These are phyloP conservation scores for Suhomyces coccinellae DNA, from an alignment of 1,139 yeast genomes.

Conservation along the genomic window DNA sequence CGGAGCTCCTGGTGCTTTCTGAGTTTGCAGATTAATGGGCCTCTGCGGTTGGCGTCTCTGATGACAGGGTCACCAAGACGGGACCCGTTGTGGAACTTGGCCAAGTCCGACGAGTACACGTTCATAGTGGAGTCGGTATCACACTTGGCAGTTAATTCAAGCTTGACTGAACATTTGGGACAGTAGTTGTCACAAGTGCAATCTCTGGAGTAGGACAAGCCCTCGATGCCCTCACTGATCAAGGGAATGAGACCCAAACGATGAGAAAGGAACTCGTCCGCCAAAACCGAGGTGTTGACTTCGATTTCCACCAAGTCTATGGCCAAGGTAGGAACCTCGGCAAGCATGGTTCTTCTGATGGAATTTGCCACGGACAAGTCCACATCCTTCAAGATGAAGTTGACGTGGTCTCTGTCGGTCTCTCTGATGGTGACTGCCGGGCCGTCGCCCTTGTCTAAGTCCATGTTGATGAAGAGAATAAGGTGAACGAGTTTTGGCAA, in stretches of 20 bases:
- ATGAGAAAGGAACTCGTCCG: constrained; percentile 95
- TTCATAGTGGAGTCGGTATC: constrained; percentile 86
- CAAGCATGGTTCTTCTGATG: constrained; percentile 84
- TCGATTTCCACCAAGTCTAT: constrained; percentile 96
- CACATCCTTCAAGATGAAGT: constrained; percentile 82
- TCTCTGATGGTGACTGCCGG: constrained; percentile 90
- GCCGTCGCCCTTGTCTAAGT: constrained; percentile 40
- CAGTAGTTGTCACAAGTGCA: constrained; percentile 98
- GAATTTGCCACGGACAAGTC: constrained; percentile 94
- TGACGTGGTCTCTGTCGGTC: constrained; percentile 82
- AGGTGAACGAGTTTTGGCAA: constrained; percentile 2
- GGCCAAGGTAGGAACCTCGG: constrained; percentile 95
- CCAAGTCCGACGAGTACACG: constrained; percentile 85
- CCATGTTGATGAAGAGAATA: constrained; percentile 26
- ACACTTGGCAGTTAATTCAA: constrained; percentile 83
- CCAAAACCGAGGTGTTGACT: constrained; percentile 88
- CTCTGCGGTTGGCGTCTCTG: constrained; percentile 72
- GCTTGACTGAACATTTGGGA: constrained; percentile 87
- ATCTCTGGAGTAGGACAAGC: constrained; percentile 80
- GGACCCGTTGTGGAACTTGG: constrained; percentile 49
- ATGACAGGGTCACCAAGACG: constrained; percentile 81
- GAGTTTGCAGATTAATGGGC: constrained; percentile 85
- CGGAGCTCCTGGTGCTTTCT: constrained; percentile 91
- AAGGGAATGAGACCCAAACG: constrained; percentile 90
- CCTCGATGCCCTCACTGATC: constrained; percentile 79